Percentiles rank a stretch among this genome's conserved stretches.
These are phyloP conservation scores for Pseudohalonectria lignicola DNA, from an alignment of 2,329 filamentous ascomycete species.

Conservation along the genomic window DNA sequence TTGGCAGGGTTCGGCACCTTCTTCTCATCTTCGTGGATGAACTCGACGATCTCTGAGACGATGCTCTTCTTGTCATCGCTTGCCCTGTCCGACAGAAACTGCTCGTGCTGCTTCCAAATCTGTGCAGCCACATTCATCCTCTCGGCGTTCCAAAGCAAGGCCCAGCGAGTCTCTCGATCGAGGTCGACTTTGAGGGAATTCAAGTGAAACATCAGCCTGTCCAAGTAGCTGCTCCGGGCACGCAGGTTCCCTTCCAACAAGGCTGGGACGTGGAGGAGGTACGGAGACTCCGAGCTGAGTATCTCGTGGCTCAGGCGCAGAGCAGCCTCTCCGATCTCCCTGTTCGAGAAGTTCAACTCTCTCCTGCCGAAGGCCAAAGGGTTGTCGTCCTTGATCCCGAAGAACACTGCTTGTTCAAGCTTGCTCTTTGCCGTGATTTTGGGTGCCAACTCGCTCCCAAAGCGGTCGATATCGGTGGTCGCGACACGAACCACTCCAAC, in stretches of 20 bases:
- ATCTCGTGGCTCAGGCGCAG: constrained; percentile 72
- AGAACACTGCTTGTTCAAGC: constrained; percentile 91
- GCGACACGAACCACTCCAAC: constrained; percentile 50
- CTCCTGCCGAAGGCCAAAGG: constrained; percentile 73
- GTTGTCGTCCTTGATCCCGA: constrained; percentile 69
- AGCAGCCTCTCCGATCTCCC: constrained; percentile 68
- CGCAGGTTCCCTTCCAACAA: constrained; percentile 75
- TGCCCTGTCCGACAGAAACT: constrained; percentile 46
- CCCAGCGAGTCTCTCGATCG: constrained; percentile 62
- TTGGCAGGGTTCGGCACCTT: constrained; percentile 50
- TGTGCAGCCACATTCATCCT: constrained; percentile 71
- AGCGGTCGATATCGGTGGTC: constrained; percentile 47
- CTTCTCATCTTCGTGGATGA: constrained; percentile 67
- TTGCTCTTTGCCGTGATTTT: constrained; percentile 75
- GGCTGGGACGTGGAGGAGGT: constrained; percentile 61
- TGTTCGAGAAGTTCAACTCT: constrained; percentile 52
- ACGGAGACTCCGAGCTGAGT: constrained; percentile 62
- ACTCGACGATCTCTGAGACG: constrained; percentile 62
- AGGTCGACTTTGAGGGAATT: constrained; percentile 54
- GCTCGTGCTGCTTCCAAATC: constrained; percentile 74
- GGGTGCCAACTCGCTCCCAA: constrained; percentile 45
- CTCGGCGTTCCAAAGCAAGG: constrained; percentile 79
- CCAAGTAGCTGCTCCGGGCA: constrained; percentile 60
- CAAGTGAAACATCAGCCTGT: constrained; percentile 64
- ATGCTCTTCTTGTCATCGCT: constrained; percentile 54